Base-by-base conservation (phyloP, 805 yeast species). In the Saccharomycopsis sp. region DNA sequence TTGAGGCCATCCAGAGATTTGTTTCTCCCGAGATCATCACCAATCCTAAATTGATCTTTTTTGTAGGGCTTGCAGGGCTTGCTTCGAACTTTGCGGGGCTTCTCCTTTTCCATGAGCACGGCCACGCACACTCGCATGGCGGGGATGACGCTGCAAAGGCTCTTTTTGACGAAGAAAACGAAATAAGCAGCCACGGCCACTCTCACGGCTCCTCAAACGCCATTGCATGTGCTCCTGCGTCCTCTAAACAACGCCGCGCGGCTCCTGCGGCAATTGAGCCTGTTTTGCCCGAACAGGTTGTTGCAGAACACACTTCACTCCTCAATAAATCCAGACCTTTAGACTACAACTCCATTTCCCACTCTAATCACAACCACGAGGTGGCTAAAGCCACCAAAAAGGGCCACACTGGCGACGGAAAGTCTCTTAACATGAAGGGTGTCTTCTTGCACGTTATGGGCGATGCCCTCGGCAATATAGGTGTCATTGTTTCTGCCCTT, bases 361-460 rank as follows among this genome's bases (percentile, higher is more conserved):
- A 46, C 70, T 68, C 34, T 3, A 52, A 15, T 18, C 50, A 34
- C 50, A 59, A 55, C 9, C 48, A 44, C 21, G 48, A 44, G 18
- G 24, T 24, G 24, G 24, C 44, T 34, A 24, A 23, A 21, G 50
- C 44, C 18, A 24, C 51, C 24, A 37, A 47, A 58, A 54, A 55
- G 34, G 54, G 41, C 20, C 62, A 60, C 16, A 61, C 62, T 37
- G 67, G 69, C 55, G 48, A 75, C 60, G 65, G 71, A 34, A 82
- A 80, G 67, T 88, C 97, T n/a, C 75, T 92, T 75, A 92, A 94
- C 72, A 92, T 92, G 97, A 91, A 89, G 66, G 99, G 99, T 62
- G 97, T 92, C 2, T 94, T 89, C 68, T 76, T 92, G 67, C 99
- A 92, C 68, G 99, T 94, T 12, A 62, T 94, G 64, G 98, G 98